Base-by-base conservation (phyloP, 805 yeast species). In the Ogataea siamensis region DNA sequence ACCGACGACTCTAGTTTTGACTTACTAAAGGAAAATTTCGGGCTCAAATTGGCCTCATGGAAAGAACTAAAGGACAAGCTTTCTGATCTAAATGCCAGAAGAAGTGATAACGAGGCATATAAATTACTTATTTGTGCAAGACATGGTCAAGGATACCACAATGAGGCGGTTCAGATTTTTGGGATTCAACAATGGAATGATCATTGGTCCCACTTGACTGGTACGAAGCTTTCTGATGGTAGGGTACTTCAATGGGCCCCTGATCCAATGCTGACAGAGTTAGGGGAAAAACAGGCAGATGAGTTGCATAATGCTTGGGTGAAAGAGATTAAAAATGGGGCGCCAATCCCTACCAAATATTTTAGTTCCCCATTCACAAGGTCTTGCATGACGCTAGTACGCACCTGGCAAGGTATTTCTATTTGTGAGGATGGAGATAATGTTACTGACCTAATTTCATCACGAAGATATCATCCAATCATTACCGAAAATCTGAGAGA, bases 121-220 rank as follows among this genome's bases (percentile, higher is more conserved):
- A 78, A 77, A 49, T 49, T 78, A 32, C 41, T 78, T 3, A 69
- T 75, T 32, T 64, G 75, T 37, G 80, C 82, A 8, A 67, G 87
- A 53, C 87, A 81, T 49, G 87, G 87, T 5, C 84, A 80, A 55
- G 87, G 87, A 0, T 73, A 60, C 52, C 88, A 81, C 46, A 81
- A 81, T 49, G 64, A 66, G 30, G 71, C 75, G 3, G 75, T 78
- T 11, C 62, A 60, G 15, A 68, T 73, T 42, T 78, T 77, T 49
- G 86, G 86, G 8, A 39, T 65, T 13, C 67, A 68, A 2, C 73
- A 59, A n/a, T 81, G 87, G 88, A 60, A 75, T 48, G 49, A 53
- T 0, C 68, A 78, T 41, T 79, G 80, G 79, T 67, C 77, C 5
- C 59, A 60, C 11, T 42, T 69, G 29, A 61, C 66, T 5, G 79